These are phyloP conservation scores for Umbelopsis isabellina DNA, from an alignment of 192 early-diverging fungal genomes.

Conservation along the genomic window DNA sequence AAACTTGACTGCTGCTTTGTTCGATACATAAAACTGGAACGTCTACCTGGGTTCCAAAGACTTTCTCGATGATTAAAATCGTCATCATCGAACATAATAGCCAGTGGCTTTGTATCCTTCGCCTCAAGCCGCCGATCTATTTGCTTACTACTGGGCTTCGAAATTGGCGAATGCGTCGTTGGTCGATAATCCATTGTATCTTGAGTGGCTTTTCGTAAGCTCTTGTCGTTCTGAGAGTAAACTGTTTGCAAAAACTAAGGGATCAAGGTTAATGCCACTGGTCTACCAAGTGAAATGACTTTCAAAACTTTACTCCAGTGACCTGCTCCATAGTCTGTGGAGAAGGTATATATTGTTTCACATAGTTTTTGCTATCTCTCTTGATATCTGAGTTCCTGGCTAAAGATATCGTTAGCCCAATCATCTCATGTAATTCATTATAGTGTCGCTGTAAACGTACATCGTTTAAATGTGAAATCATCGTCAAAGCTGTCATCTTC, in stretches of 20 bases:
- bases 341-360: neutral
- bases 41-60: conserved; percentile 7
- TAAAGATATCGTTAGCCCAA: neutral
- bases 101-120: neutral
- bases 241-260: neutral
- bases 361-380: neutral
- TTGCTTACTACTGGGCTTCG: neutral
- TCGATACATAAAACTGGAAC: conserved; percentile 12
- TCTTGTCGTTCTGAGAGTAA: neutral
- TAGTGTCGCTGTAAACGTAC: neutral
- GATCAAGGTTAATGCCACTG: neutral
- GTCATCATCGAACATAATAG: neutral
- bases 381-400: conserved; percentile 11
- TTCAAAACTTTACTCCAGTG: neutral
- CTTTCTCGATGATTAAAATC: neutral
- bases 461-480: conserved; percentile 6
- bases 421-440: neutral
- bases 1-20: neutral
- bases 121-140: neutral
- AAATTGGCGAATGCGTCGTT: no score
- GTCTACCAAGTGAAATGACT: neutral
- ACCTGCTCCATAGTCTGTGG: neutral
- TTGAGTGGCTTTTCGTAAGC: no score
- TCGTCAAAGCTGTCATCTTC: conserved; percentile 16
- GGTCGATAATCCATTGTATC: no score